Evolutionary conservation across 2,329 filamentous ascomycete species (phyloP), one percentile per base, ranked within the genome.

Genomic region (Xylaria sp.): DNA sequence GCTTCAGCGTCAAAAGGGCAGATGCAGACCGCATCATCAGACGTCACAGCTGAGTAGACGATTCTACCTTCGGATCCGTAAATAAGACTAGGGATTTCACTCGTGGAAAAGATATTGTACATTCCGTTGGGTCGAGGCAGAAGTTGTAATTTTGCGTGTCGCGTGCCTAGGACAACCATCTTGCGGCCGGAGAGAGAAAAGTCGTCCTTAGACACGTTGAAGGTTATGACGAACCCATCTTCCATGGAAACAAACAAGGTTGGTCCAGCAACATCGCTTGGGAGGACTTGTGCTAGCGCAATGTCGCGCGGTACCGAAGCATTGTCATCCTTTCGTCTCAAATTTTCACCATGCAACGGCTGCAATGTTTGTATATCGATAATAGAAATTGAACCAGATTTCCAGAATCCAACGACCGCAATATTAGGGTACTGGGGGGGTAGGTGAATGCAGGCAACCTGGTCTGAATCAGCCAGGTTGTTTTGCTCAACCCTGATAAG

Each of bases 31-130:
- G 94, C 93, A 71, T 94, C 91, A 70, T 97, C 93, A 2, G 94
- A 94, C 13, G 95, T 97, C 1, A 98, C 93, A 1, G 96, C 94
- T 4, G 94, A 97, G 81, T 97, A 99, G 0, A 97, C 90, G 50
- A 98, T 91, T 25, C 94, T 88, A 0, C 92, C 93, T 77, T 98
- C 94, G 0, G 91, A 90, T 9, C 92, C 92, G 78, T 99, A 98
- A 58, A 99, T 97, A 64, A 99, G 82, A 72, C 93, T 98, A 0
- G 96, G 93, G 77, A 98, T 94, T 76, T 99, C 96, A 66, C 94
- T 97, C 0, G 94, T 97, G 0, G 94, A 94, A 78, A 99, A 97
- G 0, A 99, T 90, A 74, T 92, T 97, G 78, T 87, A 92, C 0
- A 93, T 82, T 0, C 87, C 88, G 57, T 90, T 84, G 0, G 84